Percentiles rank a stretch among this genome's conserved stretches.
These are phyloP conservation scores for Tricladium varicosporioides DNA, from an alignment of 2,329 filamentous ascomycete species.

Conservation along the genomic window DNA sequence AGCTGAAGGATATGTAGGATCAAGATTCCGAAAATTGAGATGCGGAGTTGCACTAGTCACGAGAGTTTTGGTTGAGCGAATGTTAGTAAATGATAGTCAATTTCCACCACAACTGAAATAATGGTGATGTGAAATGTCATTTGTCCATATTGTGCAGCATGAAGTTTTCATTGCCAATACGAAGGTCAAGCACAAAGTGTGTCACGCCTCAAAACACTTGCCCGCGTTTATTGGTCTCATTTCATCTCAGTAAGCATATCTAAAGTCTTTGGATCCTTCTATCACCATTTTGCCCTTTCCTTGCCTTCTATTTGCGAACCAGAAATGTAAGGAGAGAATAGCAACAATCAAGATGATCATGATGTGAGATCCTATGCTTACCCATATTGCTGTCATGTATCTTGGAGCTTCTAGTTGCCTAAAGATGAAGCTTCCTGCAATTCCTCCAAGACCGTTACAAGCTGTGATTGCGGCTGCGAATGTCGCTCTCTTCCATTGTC, in stretches of 20 bases:
- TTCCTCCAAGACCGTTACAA: constrained; percentile 77
- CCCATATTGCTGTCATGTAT: constrained; percentile 65
- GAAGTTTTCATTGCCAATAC: neutral
- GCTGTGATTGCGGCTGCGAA: constrained; percentile 74
- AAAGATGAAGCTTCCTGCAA: constrained; percentile 69
- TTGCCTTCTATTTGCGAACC: constrained; percentile 48
- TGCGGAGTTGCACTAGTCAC: too few species aligned
- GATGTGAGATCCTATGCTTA: constrained; percentile 64
- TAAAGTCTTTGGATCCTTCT: constrained; percentile 38
- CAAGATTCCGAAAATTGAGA: neutral
- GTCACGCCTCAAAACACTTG: constrained; percentile 3
- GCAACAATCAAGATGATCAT: constrained; percentile 54
- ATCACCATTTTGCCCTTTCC: constrained; percentile 45
- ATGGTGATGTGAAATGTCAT: neutral
- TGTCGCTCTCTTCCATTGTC: constrained; percentile 86
- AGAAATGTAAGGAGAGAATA: constrained; percentile 53
- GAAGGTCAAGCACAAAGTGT: constrained; percentile 16
- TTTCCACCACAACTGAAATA: neutral
- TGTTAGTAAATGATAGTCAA: too few species aligned
- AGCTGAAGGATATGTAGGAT: neutral
- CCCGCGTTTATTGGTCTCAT: neutral
- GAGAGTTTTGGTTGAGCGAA: too few species aligned
- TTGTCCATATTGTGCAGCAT: neutral
- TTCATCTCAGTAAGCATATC: constrained; percentile 29
- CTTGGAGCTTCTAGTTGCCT: constrained; percentile 57